Evolutionary conservation across 345 rosid genomes (phyloP).

Genomic region (Populus alba): DNA sequence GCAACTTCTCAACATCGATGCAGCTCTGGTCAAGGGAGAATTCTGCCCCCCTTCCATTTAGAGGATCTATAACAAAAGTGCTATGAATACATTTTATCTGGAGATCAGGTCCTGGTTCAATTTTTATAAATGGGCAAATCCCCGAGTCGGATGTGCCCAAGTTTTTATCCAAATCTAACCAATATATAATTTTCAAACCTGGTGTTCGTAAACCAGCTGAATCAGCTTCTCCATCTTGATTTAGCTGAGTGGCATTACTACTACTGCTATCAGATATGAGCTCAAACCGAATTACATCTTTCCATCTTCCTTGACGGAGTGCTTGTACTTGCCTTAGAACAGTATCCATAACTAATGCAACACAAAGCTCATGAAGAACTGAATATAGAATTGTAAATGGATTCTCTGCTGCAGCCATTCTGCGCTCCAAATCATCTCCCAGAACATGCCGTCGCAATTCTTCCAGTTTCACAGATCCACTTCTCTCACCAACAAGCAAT

Average conservation of each 20-base stretch:
- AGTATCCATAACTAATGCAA: constrained; percentile 91
- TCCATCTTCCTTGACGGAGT: constrained; percentile 92
- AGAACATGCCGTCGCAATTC: constrained; percentile 67
- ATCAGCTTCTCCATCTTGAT: constrained; percentile 86
- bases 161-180: constrained; percentile 78
- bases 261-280: constrained; percentile 60
- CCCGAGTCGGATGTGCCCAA: constrained; percentile 44
- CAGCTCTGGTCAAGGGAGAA: constrained; percentile 77
- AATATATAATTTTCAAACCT: constrained; percentile 81
- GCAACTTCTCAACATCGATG: constrained; percentile 86
- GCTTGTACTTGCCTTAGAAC: constrained; percentile 88
- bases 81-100: constrained; percentile 77
- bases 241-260: constrained; percentile 47
- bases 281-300: constrained; percentile 85
- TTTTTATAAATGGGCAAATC: constrained; percentile 66
- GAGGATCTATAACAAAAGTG: constrained; percentile 81
- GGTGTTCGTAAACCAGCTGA: constrained; percentile 69
- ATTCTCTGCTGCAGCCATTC: constrained; percentile 87
- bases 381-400: constrained; percentile 73
- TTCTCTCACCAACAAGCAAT: constrained; percentile 93
- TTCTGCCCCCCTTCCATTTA: constrained; percentile 75
- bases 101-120: constrained; percentile 83
- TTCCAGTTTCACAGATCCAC: constrained; percentile 72
- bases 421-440: constrained; percentile 95
- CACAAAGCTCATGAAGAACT: constrained; percentile 85